phyloP scores from a whole-genome alignment of 495 filamentous ascomycete genomes.

The Aspergillus biplanus region DNA sequence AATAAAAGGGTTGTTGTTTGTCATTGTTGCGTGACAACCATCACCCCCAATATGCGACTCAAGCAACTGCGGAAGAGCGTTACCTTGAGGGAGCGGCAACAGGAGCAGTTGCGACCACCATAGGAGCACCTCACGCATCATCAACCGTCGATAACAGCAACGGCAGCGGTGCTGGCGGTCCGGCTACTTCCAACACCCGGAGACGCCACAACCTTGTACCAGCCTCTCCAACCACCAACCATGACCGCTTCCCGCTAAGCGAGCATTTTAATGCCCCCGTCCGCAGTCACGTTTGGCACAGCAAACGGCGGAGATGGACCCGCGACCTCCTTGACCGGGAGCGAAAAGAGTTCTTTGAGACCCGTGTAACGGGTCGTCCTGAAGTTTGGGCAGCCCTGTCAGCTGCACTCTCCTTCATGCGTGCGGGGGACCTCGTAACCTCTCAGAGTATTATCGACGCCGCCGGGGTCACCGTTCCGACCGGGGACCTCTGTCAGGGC shows the following conservation, averaged over 20 bases:
- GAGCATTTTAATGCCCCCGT: slow-evolving; percentile 58
- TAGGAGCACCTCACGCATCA: background rate
- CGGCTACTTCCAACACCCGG: slow-evolving; percentile 8
- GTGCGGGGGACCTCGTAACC: slow-evolving; percentile 61
- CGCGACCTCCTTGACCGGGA: slow-evolving; percentile 51
- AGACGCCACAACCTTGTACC: slow-evolving; percentile 2
- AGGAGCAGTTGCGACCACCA: slow-evolving; percentile 4
- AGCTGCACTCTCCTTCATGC: slow-evolving; percentile 66
- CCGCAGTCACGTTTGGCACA: slow-evolving; percentile 53
- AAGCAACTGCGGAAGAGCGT: slow-evolving; percentile 25
- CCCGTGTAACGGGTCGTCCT: slow-evolving; percentile 71
- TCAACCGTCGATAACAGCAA: background rate
- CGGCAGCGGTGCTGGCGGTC: slow-evolving; percentile 12
- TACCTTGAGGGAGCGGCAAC: slow-evolving; percentile 18
- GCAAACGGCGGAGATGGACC: slow-evolving; percentile 57
- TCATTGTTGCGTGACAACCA: slow-evolving; percentile 43
- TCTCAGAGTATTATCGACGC: slow-evolving; percentile 80
- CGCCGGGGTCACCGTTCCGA: slow-evolving; percentile 77
- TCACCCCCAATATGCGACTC: slow-evolving; percentile 22
- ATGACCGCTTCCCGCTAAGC: slow-evolving; percentile 30
- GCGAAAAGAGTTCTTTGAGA: slow-evolving; percentile 77
- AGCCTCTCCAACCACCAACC: slow-evolving; percentile 20
- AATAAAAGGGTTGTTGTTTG: slow-evolving; percentile 44
- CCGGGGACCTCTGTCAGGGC: slow-evolving; percentile 69
- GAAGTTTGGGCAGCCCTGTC: slow-evolving; percentile 81